phyloP scores from a whole-genome alignment of 2,329 filamentous ascomycete genomes.

The Rutstroemia sp. region DNA sequence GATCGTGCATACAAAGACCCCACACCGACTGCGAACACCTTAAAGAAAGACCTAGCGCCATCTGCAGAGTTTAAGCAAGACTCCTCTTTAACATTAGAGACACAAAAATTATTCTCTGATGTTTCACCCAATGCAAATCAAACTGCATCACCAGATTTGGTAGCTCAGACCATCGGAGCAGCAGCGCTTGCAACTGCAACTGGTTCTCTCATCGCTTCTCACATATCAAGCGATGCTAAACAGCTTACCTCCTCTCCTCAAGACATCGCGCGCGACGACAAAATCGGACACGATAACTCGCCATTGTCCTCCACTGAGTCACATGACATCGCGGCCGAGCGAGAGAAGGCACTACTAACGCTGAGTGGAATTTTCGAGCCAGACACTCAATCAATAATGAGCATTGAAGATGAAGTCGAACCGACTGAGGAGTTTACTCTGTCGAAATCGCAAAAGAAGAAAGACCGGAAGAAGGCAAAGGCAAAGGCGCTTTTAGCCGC shows the following conservation, averaged over 20 bases:
- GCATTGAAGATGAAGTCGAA: conserved; percentile 9
- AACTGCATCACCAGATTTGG: conserved; percentile 11
- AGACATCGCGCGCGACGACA: conserved; percentile 17
- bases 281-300: conserved; percentile 9
- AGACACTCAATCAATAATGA: not conserved
- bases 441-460: conserved; percentile 33
- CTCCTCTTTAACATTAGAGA: conserved; percentile 3
- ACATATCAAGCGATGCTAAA: conserved; percentile 29
- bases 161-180: conserved; percentile 14
- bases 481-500: conserved; percentile 9
- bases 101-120: conserved; percentile 5
- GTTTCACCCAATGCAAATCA: not conserved
- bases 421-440: conserved; percentile 17
- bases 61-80: conserved; percentile 5
- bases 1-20: conserved; percentile 55
- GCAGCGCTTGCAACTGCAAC: conserved; percentile 15
- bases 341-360: conserved; percentile 12
- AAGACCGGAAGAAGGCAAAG: conserved; percentile 26
- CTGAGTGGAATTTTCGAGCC: conserved; percentile 10
- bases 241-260: conserved; percentile 33
- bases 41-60: conserved; percentile 27
- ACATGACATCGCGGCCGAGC: conserved; percentile 11
- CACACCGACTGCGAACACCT: conserved; percentile 52
- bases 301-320: not conserved
- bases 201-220: conserved; percentile 16